Evolutionary conservation across 768 basidiomycete species (phyloP).

Genomic region (Serendipita sp.): DNA sequence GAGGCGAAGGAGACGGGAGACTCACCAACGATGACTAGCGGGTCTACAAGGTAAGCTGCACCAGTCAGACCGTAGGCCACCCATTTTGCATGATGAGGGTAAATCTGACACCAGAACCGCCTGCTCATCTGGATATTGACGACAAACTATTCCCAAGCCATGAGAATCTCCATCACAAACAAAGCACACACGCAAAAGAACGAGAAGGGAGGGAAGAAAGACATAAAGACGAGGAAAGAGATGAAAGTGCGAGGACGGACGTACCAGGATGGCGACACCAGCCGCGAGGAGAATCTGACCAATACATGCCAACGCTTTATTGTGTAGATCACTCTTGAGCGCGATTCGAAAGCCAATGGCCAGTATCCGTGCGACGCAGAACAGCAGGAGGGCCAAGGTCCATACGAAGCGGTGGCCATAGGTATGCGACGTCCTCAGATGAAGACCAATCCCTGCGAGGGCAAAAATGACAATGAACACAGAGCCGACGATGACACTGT

Average conservation of each 20-base stretch:
- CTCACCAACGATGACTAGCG: neutral
- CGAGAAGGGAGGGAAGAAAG: too few species aligned
- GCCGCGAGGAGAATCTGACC: neutral
- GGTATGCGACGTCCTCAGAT: neutral
- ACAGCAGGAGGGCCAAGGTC: neutral
- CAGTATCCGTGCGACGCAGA: neutral
- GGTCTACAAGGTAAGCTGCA: neutral
- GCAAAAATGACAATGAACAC: conserved; percentile 3
- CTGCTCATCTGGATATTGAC: conserved; percentile 7
- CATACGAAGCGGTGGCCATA: neutral
- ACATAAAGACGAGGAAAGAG: too few species aligned
- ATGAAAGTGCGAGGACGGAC: too few species aligned
- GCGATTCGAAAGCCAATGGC: neutral
- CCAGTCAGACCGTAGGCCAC: neutral
- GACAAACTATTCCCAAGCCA: neutral
- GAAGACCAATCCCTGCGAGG: neutral
- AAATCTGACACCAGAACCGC: neutral
- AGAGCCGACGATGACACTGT: neutral
- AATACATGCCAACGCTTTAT: conserved; percentile 3
- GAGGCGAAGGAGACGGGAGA: neutral
- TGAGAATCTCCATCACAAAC: too few species aligned
- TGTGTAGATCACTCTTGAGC: neutral
- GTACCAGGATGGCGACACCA: conserved; percentile 5
- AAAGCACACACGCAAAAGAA: neutral
- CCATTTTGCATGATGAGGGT: neutral